Conservation (phyloP, 2,329 filamentous ascomycete genomes). For the Phyllosticta citrichinensis region DNA sequence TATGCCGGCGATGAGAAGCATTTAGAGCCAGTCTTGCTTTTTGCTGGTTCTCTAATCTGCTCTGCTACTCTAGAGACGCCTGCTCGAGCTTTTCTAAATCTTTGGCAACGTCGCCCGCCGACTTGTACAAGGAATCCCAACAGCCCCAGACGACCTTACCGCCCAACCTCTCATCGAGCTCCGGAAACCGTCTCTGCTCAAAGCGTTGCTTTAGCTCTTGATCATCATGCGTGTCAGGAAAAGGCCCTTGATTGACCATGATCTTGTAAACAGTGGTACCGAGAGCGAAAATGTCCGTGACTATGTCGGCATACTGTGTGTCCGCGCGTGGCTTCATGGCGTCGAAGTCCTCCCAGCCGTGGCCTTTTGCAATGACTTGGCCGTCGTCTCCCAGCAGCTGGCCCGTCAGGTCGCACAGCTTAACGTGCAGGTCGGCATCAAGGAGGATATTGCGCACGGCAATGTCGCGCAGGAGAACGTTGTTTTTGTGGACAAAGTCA, state of each 20-base stretch:
- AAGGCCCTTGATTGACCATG: slow-evolving; percentile 13
- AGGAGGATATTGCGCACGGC: slow-evolving; percentile 7
- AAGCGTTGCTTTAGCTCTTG: slow-evolving; percentile 14
- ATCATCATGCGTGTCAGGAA: slow-evolving; percentile 16
- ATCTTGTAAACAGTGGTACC: slow-evolving; percentile 17
- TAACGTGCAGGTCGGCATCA: slow-evolving; percentile 6
- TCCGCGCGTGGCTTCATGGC: slow-evolving; percentile 15
- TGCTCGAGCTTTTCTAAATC: slow-evolving; percentile 11
- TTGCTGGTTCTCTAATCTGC: neutral
- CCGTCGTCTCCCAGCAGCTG: slow-evolving; percentile 10
- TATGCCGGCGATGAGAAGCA: too few species aligned
- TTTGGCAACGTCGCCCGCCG: slow-evolving; percentile 12
- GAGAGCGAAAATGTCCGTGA: slow-evolving; percentile 18
- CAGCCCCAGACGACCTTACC: slow-evolving; percentile 15
- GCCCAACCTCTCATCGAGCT: slow-evolving; percentile 6
- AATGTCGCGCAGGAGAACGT: slow-evolving; percentile 10
- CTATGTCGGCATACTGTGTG: slow-evolving; percentile 12
- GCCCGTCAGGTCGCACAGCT: slow-evolving; percentile 13
- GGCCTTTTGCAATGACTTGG: slow-evolving; percentile 11
- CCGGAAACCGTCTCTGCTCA: slow-evolving; percentile 11
- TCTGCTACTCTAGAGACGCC: neutral
- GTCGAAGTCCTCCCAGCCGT: slow-evolving; percentile 15
- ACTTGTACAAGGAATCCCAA: slow-evolving; percentile 15
- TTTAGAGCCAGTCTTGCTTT: too few species aligned
- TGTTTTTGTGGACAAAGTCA: slow-evolving; percentile 10